These are phyloP conservation scores for Colletotrichum lini DNA, from an alignment of 2,329 filamentous ascomycete genomes.

Conservation along the genomic window DNA sequence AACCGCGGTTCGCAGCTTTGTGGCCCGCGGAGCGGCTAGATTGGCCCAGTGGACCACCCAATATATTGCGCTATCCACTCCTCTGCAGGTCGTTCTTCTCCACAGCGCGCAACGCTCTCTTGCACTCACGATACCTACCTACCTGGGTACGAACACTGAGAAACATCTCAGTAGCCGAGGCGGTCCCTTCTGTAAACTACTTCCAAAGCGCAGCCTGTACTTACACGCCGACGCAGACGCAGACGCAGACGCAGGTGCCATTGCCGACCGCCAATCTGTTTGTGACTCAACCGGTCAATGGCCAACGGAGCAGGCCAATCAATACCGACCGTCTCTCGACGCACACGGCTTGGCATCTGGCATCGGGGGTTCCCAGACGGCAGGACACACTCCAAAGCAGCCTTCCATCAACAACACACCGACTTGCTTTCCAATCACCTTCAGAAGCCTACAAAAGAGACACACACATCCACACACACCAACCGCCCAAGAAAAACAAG, in stretches of 20 bases:
- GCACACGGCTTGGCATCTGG: background rate
- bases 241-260: background rate
- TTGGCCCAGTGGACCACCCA: slow-evolving; percentile 5
- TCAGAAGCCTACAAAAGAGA: background rate
- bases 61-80: slow-evolving; percentile 6
- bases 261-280: background rate
- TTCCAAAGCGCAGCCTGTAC: too few species aligned
- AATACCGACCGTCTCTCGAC: background rate
- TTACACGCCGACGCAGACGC: background rate
- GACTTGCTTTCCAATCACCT: background rate
- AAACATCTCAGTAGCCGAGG: too few species aligned
- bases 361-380: background rate
- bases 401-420: background rate
- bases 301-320: background rate
- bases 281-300: slow-evolving; percentile 5
- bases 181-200: too few species aligned
- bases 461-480: background rate
- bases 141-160: too few species aligned
- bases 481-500: too few species aligned
- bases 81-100: background rate
- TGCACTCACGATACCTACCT: background rate
- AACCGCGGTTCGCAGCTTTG: background rate
- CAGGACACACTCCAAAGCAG: too few species aligned
- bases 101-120: background rate
- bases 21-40: slow-evolving; percentile 7